Evolutionary conservation across 768 basidiomycete genomes (phyloP), one percentile per base, ranked within the genome.

Genomic region (Megacollybia marginata): DNA sequence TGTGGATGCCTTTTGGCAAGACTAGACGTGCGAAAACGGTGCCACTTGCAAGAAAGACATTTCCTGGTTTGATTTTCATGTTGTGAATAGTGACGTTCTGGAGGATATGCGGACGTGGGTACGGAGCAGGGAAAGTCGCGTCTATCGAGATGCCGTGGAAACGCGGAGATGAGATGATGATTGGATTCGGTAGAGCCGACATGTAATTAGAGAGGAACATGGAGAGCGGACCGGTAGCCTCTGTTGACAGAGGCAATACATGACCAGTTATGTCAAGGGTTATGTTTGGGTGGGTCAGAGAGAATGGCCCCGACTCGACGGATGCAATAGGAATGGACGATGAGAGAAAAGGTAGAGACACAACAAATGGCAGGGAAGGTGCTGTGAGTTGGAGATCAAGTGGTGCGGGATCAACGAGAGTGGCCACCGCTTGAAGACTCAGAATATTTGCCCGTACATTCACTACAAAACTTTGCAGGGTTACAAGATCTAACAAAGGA

Each of bases 11-110:
- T 40, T 64, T 67, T 1, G 89, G 89, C 1, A 92, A 70, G 9
- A 85, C 82, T 33, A 87, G 69, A 15, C 72, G 70, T 7, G 76
- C 89, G 43, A 71, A 74, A 10, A 92, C 79, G 3, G 74, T 74
- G 12, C 88, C 90, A 57, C 81, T 88, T 0, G 88, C 84, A 18
- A 84, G 68, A 58, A 91, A 74, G 40, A 59, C 48, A 9, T 68
- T 0, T 70, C 74, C 53, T 0, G 84, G 73, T 52, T 72, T 79
- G 50, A 91, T 72, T 57, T 76, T 78, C 89, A 92, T 91, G 58
- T 86, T 74, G 40, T 72, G 73, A 52, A 92, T 83, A 3, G 85
- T 85, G 40, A 92, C 82, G 54, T 87, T 70, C 11, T 77, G 78
- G 12, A 92, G 70, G 33, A 92, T 67, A 23, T 76, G 69, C 1